phyloP scores from a whole-genome alignment of 2,329 filamentous ascomycete genomes.

The Fonsecaea monophora region DNA sequence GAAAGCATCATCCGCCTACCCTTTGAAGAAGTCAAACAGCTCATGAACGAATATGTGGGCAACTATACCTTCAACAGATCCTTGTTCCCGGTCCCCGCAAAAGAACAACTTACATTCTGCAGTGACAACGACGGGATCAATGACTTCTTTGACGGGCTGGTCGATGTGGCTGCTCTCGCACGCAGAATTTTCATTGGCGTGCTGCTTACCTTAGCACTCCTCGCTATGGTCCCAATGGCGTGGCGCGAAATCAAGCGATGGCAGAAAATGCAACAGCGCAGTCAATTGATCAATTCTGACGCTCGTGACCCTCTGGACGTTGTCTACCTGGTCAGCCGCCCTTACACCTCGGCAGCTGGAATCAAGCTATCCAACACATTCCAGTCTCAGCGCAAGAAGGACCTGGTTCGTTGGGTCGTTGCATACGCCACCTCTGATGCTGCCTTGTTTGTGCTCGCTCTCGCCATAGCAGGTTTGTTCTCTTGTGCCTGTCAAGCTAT shows the following conservation, averaged over 20 bases:
- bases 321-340: constrained; percentile 84
- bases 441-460: constrained; percentile 83
- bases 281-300: constrained; percentile 68
- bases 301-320: constrained; percentile 83
- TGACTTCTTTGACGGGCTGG: constrained; percentile 79
- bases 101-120: constrained; percentile 85
- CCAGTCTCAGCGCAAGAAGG: constrained; percentile 68
- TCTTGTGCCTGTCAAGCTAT: constrained; percentile 83
- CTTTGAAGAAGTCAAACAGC: constrained; percentile 77
- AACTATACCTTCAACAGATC: constrained; percentile 79
- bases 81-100: constrained; percentile 81
- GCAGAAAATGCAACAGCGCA: constrained; percentile 73
- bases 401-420: constrained; percentile 79
- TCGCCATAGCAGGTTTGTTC: constrained; percentile 81
- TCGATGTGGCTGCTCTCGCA: constrained; percentile 69
- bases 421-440: constrained; percentile 86
- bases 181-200: constrained; percentile 79
- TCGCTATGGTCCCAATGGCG: constrained; percentile 79
- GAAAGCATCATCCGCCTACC: constrained; percentile 75
- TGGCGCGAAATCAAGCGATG: constrained; percentile 80
- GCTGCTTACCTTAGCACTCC: constrained; percentile 72
- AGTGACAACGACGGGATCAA: constrained; percentile 81
- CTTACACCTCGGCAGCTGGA: constrained; percentile 74
- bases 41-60: constrained; percentile 74
- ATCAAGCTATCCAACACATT: constrained; percentile 65